A percentile compares a stretch with the other conserved stretches of the same genome.
These are phyloP conservation scores for Xerocomus minutiporus DNA, from an alignment of 1,284 basidiomycete genomes.

Conservation along the genomic window DNA sequence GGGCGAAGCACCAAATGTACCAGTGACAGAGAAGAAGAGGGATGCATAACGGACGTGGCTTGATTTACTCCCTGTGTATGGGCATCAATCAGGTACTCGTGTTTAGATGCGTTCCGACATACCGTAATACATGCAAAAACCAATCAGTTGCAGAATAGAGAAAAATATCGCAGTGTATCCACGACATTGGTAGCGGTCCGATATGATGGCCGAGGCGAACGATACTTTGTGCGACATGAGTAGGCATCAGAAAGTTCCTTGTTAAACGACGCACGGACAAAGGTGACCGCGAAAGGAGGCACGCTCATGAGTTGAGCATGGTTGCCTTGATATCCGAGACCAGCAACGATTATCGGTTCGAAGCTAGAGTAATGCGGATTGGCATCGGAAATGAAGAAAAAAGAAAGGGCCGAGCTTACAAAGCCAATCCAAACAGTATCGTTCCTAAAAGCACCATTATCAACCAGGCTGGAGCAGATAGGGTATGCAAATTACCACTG, in stretches of 20 bases:
- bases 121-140: slow-evolving; percentile 1
- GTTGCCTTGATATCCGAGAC: neutral
- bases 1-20: neutral
- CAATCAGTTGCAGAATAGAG: neutral
- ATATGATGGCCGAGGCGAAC: neutral
- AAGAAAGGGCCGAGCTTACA: neutral
- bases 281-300: neutral
- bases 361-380: neutral
- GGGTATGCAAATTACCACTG: slow-evolving; percentile 17
- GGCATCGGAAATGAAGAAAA: neutral
- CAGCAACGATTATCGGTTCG: neutral
- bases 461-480: neutral
- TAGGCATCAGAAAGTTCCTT: neutral
- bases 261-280: neutral
- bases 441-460: slow-evolving; percentile 14
- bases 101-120: neutral
- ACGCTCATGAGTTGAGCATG: slow-evolving; percentile 1
- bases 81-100: neutral
- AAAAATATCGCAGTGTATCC: neutral
- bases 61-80: neutral
- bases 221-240: neutral
- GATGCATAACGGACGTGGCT: neutral
- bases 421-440: neutral
- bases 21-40: neutral
- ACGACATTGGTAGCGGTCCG: neutral